phyloP scores from a whole-genome alignment of 139 green algal genomes.

The Chlorella ohadii region DNA sequence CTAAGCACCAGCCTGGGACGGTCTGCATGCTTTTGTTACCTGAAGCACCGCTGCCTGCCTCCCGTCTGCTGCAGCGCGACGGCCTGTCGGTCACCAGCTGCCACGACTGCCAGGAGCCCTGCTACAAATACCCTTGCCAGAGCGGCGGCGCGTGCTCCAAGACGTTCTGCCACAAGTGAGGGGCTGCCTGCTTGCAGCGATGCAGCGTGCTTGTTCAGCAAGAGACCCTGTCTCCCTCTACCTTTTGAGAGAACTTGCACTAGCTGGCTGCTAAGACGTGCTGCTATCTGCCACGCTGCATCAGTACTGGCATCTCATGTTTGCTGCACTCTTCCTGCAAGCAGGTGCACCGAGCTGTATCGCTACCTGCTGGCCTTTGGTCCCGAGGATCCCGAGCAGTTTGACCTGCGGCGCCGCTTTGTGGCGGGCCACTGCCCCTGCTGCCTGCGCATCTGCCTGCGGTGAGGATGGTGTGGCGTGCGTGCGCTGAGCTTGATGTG shows the following conservation, averaged over 20 bases:
- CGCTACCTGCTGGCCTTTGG: neutral
- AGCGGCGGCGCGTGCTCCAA: neutral
- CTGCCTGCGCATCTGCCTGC: slow-evolving; percentile 35
- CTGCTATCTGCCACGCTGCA: too few relatives aligned
- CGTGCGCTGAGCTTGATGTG: too few relatives aligned
- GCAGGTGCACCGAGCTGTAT: slow-evolving; percentile 29
- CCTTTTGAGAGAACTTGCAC: too few relatives aligned
- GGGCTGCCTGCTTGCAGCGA: neutral
- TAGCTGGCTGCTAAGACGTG: too few relatives aligned
- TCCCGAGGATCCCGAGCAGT: neutral
- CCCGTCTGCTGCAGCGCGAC: neutral
- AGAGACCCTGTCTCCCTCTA: too few relatives aligned
- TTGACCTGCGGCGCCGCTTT: neutral
- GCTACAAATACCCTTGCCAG: neutral
- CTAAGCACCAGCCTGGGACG: too few relatives aligned
- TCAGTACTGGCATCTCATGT: too few relatives aligned
- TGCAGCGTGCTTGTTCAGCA: neutral
- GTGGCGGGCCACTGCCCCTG: slow-evolving; percentile 41
- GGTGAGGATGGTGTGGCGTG: neutral
- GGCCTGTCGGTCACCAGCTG: neutral
- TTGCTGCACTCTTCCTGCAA: too few relatives aligned
- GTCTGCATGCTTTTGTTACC: too few relatives aligned
- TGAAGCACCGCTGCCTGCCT: neutral
- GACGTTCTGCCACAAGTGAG: slow-evolving; percentile 22
- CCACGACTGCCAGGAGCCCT: slow-evolving; percentile 19